Evolutionary conservation across 768 basidiomycete genomes (phyloP).

Genomic region (Lentinula guzmanii): DNA sequence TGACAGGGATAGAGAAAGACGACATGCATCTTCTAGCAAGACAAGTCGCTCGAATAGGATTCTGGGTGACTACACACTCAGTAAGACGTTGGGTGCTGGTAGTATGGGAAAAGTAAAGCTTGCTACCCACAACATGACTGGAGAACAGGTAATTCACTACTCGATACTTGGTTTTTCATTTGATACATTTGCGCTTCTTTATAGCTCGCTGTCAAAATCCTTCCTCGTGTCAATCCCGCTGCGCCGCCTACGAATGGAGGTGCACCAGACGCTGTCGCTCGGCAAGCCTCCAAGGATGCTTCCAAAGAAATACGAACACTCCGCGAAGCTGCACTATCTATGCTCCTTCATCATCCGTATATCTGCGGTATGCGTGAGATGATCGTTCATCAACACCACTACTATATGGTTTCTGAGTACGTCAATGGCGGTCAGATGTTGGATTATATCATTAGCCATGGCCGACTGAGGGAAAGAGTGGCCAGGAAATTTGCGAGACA

Average conservation of each 20-base stretch:
- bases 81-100: slow-evolving; percentile 95
- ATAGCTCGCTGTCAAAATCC: slow-evolving; percentile 97
- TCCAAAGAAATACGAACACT: slow-evolving; percentile 96
- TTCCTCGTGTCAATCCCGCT: slow-evolving; percentile 76
- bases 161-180: slow-evolving; percentile 8
- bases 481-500: slow-evolving; percentile 97
- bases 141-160: slow-evolving; percentile 72
- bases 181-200: slow-evolving; percentile 3
- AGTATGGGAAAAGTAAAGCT: slow-evolving; percentile 99
- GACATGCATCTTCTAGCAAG: slow-evolving; percentile 11
- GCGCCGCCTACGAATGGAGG: slow-evolving; percentile 43
- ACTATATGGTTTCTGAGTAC: slow-evolving; percentile 99
- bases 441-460: slow-evolving; percentile 99
- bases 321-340: slow-evolving; percentile 90
- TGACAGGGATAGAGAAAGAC: slow-evolving; percentile 20
- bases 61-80: slow-evolving; percentile 91
- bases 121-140: slow-evolving; percentile 80
- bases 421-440: slow-evolving; percentile 99
- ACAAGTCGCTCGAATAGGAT: slow-evolving; percentile 47
- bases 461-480: slow-evolving; percentile 88
- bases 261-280: slow-evolving; percentile 53
- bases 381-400: slow-evolving; percentile 96
- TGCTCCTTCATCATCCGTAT: slow-evolving; percentile 97
- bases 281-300: slow-evolving; percentile 82
- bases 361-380: slow-evolving; percentile 99